Percentiles rank a stretch among this genome's conserved stretches.
These are phyloP conservation scores for Macrocybe gigantea DNA, from an alignment of 768 basidiomycete genomes.

Conservation along the genomic window DNA sequence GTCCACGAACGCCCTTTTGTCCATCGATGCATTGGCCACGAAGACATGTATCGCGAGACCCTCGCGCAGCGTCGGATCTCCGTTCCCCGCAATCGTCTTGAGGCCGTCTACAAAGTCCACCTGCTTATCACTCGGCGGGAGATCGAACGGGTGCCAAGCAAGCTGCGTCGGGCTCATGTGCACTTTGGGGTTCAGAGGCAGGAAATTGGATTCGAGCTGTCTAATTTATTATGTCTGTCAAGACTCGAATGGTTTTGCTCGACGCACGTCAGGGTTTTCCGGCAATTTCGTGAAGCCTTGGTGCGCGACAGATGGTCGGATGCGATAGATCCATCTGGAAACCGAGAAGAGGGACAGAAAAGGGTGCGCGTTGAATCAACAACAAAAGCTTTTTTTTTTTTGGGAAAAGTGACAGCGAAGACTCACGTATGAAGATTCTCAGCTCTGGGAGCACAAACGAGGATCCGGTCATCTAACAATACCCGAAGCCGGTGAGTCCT, in stretches of 20 bases:
- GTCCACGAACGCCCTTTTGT: constrained; percentile 53
- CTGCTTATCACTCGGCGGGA: constrained; percentile 33
- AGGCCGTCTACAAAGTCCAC: constrained; percentile 56
- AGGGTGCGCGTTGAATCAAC: no score
- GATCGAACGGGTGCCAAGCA: constrained; percentile 58
- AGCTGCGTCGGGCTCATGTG: constrained; percentile 59
- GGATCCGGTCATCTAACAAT: constrained; percentile 47
- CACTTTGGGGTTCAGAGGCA: constrained; percentile 53
- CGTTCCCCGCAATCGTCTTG: constrained; percentile 59
- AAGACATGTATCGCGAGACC: constrained; percentile 64
- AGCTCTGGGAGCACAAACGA: constrained; percentile 54
- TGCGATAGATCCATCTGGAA: constrained; percentile 58
- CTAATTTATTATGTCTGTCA: not conserved
- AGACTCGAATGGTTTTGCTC: not conserved
- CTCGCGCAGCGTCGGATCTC: constrained; percentile 56
- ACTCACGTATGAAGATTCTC: constrained; percentile 49
- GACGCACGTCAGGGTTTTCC: constrained; percentile 52
- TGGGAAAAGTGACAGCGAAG: not conserved
- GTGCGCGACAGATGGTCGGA: constrained; percentile 64
- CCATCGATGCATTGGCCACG: constrained; percentile 55
- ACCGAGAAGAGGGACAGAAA: no score
- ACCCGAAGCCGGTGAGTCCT: not conserved
- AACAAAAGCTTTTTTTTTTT: no score
- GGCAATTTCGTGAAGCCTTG: constrained; percentile 51
- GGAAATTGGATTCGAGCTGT: constrained; percentile 60